phyloP scores from a whole-genome alignment of 1,139 yeast species.

The Keqinozyma sinolaborantium region DNA sequence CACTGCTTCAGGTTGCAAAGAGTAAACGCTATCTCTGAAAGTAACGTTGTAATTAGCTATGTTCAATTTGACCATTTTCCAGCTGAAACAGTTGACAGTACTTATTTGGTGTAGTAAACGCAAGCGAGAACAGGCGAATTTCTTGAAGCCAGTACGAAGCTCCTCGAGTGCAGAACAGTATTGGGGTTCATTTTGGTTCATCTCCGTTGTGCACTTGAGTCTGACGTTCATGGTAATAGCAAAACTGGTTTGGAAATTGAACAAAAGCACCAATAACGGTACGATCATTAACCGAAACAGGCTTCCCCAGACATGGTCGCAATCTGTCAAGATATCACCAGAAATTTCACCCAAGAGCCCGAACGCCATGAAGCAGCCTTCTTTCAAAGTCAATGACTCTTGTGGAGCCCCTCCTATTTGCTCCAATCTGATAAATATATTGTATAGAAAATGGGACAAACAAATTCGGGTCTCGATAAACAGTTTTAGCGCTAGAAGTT shows the following conservation, averaged over 20 bases:
- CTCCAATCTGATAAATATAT: conserved; percentile 5
- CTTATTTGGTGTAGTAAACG: background rate
- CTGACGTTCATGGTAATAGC: conserved; percentile 4
- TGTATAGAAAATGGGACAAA: conserved; percentile 2
- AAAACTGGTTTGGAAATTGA: conserved; percentile 4
- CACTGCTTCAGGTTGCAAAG: background rate
- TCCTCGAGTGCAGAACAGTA: conserved; percentile 1
- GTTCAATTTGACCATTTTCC: background rate
- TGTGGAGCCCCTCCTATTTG: conserved; percentile 2
- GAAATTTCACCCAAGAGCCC: conserved; percentile 5
- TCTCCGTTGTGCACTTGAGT: conserved; percentile 5
- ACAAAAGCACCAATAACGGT: conserved; percentile 4
- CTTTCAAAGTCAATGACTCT: conserved; percentile 4
- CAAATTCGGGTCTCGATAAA: conserved; percentile 4
- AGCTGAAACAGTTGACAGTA: background rate
- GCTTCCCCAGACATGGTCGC: conserved; percentile 4
- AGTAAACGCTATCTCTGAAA: background rate
- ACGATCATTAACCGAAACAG: conserved; percentile 6
- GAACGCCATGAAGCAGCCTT: conserved; percentile 3
- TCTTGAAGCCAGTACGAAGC: background rate
- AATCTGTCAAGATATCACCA: conserved; percentile 2
- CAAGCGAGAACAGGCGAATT: background rate
- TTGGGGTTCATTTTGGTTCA: conserved; percentile 1
- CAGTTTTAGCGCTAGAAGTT: conserved; percentile 3
- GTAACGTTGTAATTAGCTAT: background rate